Percentiles rank a stretch among this genome's conserved stretches.
phyloP scores from a whole-genome alignment of 805 yeast genomes.

The Ogataea neopini region DNA sequence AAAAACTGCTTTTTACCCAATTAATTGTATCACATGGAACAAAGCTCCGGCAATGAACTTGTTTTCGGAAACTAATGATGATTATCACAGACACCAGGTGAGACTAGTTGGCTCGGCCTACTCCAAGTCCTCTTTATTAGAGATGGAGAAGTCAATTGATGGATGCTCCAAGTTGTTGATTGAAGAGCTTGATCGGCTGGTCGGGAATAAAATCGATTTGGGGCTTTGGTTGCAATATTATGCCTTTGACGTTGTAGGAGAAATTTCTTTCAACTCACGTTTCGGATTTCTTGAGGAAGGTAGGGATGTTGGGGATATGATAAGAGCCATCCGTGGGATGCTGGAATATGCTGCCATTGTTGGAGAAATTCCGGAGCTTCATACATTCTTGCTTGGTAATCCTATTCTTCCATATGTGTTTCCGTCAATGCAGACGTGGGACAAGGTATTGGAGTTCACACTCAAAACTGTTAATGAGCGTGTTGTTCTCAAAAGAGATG shows the following conservation, averaged over 20 bases:
- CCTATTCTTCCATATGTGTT: slow-evolving; percentile 18
- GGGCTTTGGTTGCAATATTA: slow-evolving; percentile 21
- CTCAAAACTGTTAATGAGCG: slow-evolving; percentile 17
- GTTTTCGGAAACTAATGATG: slow-evolving; percentile 16
- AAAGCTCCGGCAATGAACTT: slow-evolving; percentile 18
- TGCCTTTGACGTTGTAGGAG: slow-evolving; percentile 25
- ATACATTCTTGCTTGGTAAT: slow-evolving; percentile 18
- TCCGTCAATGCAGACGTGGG: slow-evolving; percentile 23
- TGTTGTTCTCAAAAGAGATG: slow-evolving; percentile 17
- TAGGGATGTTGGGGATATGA: slow-evolving; percentile 20
- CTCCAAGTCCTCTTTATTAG: slow-evolving; percentile 17
- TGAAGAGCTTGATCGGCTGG: slow-evolving; percentile 9
- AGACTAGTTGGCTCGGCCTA: slow-evolving; percentile 20
- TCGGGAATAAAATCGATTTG: slow-evolving; percentile 12
- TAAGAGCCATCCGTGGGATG: slow-evolving; percentile 18
- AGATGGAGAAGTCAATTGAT: slow-evolving; percentile 20
- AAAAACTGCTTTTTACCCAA: slow-evolving; percentile 16
- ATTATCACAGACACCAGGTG: slow-evolving; percentile 19
- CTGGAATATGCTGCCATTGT: slow-evolving; percentile 15
- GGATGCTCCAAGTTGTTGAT: slow-evolving; percentile 17
- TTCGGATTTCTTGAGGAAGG: slow-evolving; percentile 20
- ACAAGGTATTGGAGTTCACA: slow-evolving; percentile 17
- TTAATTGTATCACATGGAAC: slow-evolving; percentile 19
- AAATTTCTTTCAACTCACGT: slow-evolving; percentile 17
- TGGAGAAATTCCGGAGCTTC: slow-evolving; percentile 21